Conservation (phyloP, 306 rosid genomes). For the Trifolium dubium region DNA sequence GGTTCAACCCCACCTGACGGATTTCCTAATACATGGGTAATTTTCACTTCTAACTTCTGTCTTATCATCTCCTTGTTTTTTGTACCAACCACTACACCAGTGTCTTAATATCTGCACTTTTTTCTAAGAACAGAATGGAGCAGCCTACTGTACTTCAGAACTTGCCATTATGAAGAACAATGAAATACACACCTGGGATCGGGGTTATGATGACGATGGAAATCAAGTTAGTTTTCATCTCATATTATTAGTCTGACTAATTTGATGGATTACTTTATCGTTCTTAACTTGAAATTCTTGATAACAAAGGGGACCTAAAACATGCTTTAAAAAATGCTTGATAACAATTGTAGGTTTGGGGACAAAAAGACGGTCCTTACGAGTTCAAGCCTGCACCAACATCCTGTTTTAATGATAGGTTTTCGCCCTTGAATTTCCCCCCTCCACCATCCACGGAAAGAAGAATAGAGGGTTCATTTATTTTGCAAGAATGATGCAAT, state of each 20-base stretch:
- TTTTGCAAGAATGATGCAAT: conserved; percentile 65
- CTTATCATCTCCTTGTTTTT: not conserved
- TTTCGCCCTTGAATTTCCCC: conserved; percentile 66
- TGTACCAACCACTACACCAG: not conserved
- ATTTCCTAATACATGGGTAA: conserved; percentile 97
- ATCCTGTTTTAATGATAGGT: conserved; percentile 64
- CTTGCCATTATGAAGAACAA: conserved; percentile 82
- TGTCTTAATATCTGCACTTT: conserved; percentile 8
- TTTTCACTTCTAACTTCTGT: conserved; percentile 31
- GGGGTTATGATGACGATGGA: conserved; percentile 86
- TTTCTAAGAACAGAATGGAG: conserved; percentile 77
- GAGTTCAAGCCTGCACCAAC: conserved; percentile 83
- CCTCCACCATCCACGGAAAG: conserved; percentile 67
- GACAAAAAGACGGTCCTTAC: conserved; percentile 85
- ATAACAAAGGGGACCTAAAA: not conserved
- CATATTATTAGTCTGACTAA: conserved; percentile 29
- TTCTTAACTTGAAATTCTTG: conserved; percentile 15
- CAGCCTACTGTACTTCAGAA: conserved; percentile 80
- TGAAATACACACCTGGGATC: conserved; percentile 94
- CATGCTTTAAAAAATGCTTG: too few species aligned
- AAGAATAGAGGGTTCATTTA: conserved; percentile 90
- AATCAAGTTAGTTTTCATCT: conserved; percentile 68
- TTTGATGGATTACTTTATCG: conserved; percentile 15
- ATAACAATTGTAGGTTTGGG: conserved; percentile 87
- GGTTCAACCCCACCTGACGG: conserved; percentile 97